A percentile compares a stretch with the other conserved stretches of the same genome.
phyloP scores from a whole-genome alignment of 345 rosid genomes.

The Cardamine occulta region DNA sequence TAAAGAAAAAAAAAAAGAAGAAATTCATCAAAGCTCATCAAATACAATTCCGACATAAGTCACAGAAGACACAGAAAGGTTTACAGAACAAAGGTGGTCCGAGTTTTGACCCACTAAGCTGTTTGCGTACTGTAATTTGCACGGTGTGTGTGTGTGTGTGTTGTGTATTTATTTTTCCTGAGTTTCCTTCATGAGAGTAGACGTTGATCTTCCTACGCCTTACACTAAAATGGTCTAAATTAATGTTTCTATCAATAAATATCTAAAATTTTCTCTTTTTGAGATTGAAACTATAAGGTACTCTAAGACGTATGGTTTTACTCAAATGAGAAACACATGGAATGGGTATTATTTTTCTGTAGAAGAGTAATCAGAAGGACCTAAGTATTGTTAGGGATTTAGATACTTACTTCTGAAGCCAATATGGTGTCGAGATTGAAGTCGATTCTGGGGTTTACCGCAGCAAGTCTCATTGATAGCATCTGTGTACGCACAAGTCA shows the following conservation, averaged over 20 bases:
- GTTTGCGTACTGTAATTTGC: constrained; percentile 33
- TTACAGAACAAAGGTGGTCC: constrained; percentile 47
- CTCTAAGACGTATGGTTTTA: constrained; percentile 24
- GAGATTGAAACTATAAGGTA: constrained; percentile 22
- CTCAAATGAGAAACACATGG: constrained; percentile 32
- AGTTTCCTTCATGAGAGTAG: constrained; percentile 33
- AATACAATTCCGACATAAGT: constrained; percentile 41
- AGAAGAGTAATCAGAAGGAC: constrained; percentile 9
- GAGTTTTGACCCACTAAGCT: constrained; percentile 44
- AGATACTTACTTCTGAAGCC: constrained; percentile 77
- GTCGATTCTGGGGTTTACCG: constrained; percentile 81
- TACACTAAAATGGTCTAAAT: constrained; percentile 38
- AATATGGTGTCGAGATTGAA: constrained; percentile 70
- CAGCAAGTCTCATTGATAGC: constrained; percentile 95
- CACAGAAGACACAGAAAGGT: constrained; percentile 40
- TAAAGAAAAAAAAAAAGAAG: not conserved
- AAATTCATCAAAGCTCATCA: constrained; percentile 31
- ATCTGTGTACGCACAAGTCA: constrained; percentile 60
- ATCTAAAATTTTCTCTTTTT: constrained; percentile 17
- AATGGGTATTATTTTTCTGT: no score
- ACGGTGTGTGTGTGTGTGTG: constrained; percentile 19
- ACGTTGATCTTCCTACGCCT: constrained; percentile 38
- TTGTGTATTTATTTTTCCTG: constrained; percentile 26
- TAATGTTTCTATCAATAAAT: constrained; percentile 38
- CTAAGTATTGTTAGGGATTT: constrained; percentile 16